Evolutionary conservation across 139 green algal genomes (phyloP), one percentile per base, ranked within the genome.

Genomic region (Diplosphaera chodatii): DNA sequence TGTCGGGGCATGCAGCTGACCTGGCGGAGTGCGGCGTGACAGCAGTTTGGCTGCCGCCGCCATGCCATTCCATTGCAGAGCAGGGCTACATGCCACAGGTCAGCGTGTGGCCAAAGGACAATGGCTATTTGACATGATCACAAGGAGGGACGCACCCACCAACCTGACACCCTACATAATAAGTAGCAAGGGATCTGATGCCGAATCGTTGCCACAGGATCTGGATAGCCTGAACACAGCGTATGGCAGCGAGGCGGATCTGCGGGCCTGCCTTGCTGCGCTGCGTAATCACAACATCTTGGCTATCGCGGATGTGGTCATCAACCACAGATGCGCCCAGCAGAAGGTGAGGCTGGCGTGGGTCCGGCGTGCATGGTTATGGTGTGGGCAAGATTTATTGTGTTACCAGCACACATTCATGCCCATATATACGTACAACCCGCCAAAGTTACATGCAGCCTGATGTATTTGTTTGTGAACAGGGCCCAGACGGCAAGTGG

Each of bases 221-320:
- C 62, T 63, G 4, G 67, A 72, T n/a, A 63, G 40, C 72, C 75
- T 94, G 56, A 82, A 79, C 41, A 83, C 72, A 27, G 21, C 55
- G 15, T 96, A 96, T 70, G 90, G 91, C 62, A 78, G 62, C 66
- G 70, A 89, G 68, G 77, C 68, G 75, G 91, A 87, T 70, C 89
- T 93, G 32, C 37, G 55, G 64, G 84, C 67, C 68, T 89, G 84
- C 68, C 88, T 96, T 33, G 40, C 31, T 0, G 56, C 40, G 32
- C 83, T 96, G 32, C 77, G 90, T 15, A 33, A 87, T 66, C 77
- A 73, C 4, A 76, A 82, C 70, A 86, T 97, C 70, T 31, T 55
- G n/a, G 67, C 87, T 18, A 76, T 97, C 13, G 91, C 90, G 6
- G 93, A 98, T 75, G 92, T 97, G 55, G 92, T 98, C 27, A 91